Percentiles rank a stretch among this genome's conserved stretches.
These are phyloP conservation scores for Umbelopsis vinacea DNA, from an alignment of 192 early-diverging fungal genomes.

Conservation along the genomic window DNA sequence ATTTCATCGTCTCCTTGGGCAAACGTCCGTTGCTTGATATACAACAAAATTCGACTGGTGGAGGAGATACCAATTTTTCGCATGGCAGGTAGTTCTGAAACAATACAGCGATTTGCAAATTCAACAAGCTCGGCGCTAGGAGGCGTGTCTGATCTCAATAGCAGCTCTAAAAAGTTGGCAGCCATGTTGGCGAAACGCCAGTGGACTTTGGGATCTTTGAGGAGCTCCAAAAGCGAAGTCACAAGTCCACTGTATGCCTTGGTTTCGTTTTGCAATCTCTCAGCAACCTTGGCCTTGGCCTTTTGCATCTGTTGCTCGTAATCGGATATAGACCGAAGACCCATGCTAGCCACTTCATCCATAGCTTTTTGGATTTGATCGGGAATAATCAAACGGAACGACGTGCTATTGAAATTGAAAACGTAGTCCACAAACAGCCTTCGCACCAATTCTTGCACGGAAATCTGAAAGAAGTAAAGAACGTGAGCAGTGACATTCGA, in stretches of 20 bases:
- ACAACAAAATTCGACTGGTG: slow-evolving; percentile 63
- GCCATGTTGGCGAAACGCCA: slow-evolving; percentile 87
- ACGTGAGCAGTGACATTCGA: too few species aligned
- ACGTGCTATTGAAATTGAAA: slow-evolving; percentile 49
- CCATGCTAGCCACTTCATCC: slow-evolving; percentile 13
- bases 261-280: slow-evolving; percentile 37
- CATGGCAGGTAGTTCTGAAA: slow-evolving; percentile 75
- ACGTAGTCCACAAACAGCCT: slow-evolving; percentile 67
- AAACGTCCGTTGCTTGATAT: slow-evolving; percentile 72
- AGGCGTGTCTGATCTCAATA: slow-evolving; percentile 62
- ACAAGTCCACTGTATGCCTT: slow-evolving; percentile 47
- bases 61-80: slow-evolving; percentile 68
- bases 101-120: slow-evolving; percentile 62
- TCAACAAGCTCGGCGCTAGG: slow-evolving; percentile 57
- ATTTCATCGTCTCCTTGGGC: slow-evolving; percentile 52
- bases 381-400: slow-evolving; percentile 49
- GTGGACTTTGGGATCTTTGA: slow-evolving; percentile 66
- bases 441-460: slow-evolving; percentile 67
- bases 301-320: slow-evolving; percentile 11
- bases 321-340: slow-evolving; percentile 9
- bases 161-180: slow-evolving; percentile 78
- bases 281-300: slow-evolving; percentile 15
- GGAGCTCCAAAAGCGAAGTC: slow-evolving; percentile 57
- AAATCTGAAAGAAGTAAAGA: slow-evolving; percentile 48
- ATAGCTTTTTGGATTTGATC: slow-evolving; percentile 34